Conservation (phyloP, 148 eudicot genomes). For the Amaranthus palmeri region DNA sequence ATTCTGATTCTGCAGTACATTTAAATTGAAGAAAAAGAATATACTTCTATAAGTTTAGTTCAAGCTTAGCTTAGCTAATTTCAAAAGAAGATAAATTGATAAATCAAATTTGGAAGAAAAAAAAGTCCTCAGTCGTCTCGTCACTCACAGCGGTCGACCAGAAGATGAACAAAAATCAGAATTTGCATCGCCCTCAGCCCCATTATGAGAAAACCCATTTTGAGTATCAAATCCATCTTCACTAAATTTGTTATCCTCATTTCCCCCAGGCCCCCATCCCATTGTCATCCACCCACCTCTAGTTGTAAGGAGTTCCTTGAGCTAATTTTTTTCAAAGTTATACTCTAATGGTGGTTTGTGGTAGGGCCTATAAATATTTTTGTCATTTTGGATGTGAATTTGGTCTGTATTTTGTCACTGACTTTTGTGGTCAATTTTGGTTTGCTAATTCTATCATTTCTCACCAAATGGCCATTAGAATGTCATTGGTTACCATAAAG, state of each 20-base stretch:
- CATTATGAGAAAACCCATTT: conserved; percentile 22
- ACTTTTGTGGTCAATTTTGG: too few species aligned
- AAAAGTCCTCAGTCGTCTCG: conserved; percentile 28
- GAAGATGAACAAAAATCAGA: conserved; percentile 34
- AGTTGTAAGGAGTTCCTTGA: too few species aligned
- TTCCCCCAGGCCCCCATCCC: conserved; percentile 58
- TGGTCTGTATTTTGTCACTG: too few species aligned
- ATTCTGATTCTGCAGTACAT: conserved; percentile 34
- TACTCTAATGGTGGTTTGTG: too few species aligned
- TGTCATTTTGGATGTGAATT: too few species aligned
- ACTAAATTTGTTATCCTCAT: conserved; percentile 19
- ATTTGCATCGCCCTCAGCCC: conserved; percentile 23
- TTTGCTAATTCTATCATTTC: too few species aligned
- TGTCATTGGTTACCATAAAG: too few species aligned
- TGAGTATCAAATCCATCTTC: conserved; percentile 13
- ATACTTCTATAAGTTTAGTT: not conserved
- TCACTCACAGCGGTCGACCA: conserved; percentile 47
- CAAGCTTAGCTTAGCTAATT: too few species aligned
- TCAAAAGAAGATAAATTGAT: too few species aligned
- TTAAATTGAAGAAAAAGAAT: not conserved
- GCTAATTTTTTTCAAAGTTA: too few species aligned
- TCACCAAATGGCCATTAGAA: too few species aligned
- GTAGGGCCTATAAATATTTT: too few species aligned
- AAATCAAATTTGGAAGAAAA: conserved; percentile 3
- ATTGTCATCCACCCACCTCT: conserved; percentile 76